phyloP scores from a whole-genome alignment of 441 rosid genomes.

The Populus hybrid region DNA sequence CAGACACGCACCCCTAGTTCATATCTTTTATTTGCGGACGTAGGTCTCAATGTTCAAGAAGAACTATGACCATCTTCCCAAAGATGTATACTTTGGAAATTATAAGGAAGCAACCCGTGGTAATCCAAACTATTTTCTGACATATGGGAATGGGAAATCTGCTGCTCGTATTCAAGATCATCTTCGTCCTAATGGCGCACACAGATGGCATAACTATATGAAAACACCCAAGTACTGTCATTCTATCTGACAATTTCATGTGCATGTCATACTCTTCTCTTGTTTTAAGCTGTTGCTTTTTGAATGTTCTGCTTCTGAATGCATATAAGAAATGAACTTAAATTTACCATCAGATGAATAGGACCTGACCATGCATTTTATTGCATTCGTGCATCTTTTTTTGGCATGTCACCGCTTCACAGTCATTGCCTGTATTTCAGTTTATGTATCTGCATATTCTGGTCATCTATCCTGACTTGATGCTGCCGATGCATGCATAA shows the following conservation, averaged over 20 bases:
- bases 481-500: not conserved
- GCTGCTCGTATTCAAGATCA: no score
- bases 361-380: not conserved
- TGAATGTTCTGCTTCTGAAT: not conserved
- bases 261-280: not conserved
- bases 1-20: not conserved
- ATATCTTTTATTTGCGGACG: conserved; percentile 8
- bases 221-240: no score
- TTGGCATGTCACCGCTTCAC: not conserved
- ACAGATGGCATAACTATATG: no score
- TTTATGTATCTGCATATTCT: not conserved
- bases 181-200: no score
- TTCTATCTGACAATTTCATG: conserved; percentile 1
- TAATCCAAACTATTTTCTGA: no score
- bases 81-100: conserved; percentile 63
- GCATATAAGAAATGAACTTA: not conserved
- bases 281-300: not conserved
- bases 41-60: conserved; percentile 95
- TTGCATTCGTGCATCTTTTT: not conserved
- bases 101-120: no score
- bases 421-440: not conserved
- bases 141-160: no score
- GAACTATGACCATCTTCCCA: conserved; percentile 82
- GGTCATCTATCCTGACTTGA: not conserved
- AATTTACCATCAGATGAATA: not conserved